Base-by-base conservation (phyloP, 2,329 filamentous ascomycete genomes). In the Macrophomina tecta region DNA sequence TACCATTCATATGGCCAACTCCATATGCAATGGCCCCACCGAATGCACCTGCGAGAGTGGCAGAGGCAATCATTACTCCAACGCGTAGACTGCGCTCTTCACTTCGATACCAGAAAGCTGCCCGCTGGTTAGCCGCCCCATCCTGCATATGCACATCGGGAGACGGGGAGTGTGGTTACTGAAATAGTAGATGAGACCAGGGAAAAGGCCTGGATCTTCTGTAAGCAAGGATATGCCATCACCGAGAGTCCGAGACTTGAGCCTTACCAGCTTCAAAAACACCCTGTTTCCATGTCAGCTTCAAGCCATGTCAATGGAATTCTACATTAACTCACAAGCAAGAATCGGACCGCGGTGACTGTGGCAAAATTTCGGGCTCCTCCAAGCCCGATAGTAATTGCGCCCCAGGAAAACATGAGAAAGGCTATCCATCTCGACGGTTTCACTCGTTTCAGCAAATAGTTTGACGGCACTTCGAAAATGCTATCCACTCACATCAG, bases 71-170 rank as follows among this genome's bases (percentile, higher is more conserved):
- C 72, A 83, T 80, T 68, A 84, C 81, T 0, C 85, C 84, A 72
- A 91, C 84, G 6, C 87, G 85, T 72, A 87, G 83, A 1, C 83
- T 84, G 23, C 85, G 79, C 73, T 89, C 86, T 3, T 84, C 82
- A 5, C 82, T 79, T 18, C 83, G 82, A 71, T 87, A 88, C 79
- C 85, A 86, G 70, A 86, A 86, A 3, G 82, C 72, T 64, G 7
- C 70, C 23, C 69, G 11, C 28, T 5, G 34, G 30, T 66, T 14
- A 61, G 53, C 32, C 14, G 16, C n/a, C 34, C 12, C 5, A 5
- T n/a, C 3, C 28, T 7, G 14, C 9, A 16, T n/a, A 30, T 9
- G 23, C 36, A 49, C 18, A 5, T 30, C 7, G 8, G n/a, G 7
- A 6, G 42, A 32, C 12, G 32, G 38, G 38, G 3, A 40, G 28